Evolutionary conservation across 768 basidiomycete species (phyloP).

Genomic region (Suillus bovinus): DNA sequence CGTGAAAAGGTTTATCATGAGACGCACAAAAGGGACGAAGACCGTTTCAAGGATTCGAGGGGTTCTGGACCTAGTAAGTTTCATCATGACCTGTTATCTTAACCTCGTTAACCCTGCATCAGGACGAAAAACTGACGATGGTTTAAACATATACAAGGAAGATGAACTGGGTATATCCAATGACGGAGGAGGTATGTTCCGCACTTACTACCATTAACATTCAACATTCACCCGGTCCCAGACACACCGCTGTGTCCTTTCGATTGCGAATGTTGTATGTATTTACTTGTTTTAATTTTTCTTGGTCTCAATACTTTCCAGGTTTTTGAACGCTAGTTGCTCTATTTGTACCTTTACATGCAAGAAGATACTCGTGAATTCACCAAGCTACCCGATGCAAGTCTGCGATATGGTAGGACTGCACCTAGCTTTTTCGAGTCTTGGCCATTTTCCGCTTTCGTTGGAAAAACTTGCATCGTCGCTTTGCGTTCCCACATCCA

Average conservation of each 20-base stretch:
- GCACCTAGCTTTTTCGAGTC: not conserved
- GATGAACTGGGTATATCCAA: conserved; percentile 73
- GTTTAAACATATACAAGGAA: conserved; percentile 78
- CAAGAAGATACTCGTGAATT: conserved; percentile 9
- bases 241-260: conserved; percentile 87
- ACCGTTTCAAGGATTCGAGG: conserved; percentile 71
- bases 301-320: conserved; percentile 11
- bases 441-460: not conserved
- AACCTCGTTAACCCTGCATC: conserved; percentile 16
- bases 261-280: conserved; percentile 86
- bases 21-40: conserved; percentile 35
- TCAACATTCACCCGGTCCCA: conserved; percentile 35
- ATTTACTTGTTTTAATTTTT: not conserved
- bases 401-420: not conserved
- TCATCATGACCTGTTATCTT: conserved; percentile 7
- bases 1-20: conserved; percentile 28
- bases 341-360: conserved; percentile 1
- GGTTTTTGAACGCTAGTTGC: conserved; percentile 26
- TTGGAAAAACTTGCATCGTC: not conserved
- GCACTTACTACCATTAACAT: conserved; percentile 12
- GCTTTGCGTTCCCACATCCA: not conserved
- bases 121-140: conserved; percentile 83
- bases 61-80: conserved; percentile 69
- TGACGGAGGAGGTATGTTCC: conserved; percentile 67
- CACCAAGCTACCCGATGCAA: not conserved